phyloP scores from a whole-genome alignment of 805 yeast genomes.

The Cyberlindnera petersonii region DNA sequence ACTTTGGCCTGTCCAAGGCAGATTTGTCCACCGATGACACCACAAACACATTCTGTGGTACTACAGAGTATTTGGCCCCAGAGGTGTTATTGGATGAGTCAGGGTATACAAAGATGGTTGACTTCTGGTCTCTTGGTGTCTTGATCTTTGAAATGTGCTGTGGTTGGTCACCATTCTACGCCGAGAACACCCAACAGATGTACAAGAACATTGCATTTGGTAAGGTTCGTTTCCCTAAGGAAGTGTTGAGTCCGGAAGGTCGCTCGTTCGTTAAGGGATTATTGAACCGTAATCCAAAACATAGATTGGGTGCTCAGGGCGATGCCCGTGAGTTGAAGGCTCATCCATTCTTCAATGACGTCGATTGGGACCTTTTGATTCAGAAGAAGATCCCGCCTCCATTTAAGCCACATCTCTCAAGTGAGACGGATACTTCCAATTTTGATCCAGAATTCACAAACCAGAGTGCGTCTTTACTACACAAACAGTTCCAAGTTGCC shows the following conservation, averaged over 20 bases:
- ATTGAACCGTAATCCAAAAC: constrained; percentile 92
- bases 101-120: constrained; percentile 98
- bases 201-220: constrained; percentile 98
- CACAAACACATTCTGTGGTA: constrained; percentile 96
- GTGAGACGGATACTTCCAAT: constrained; percentile 92
- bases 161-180: constrained; percentile 99
- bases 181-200: constrained; percentile 98
- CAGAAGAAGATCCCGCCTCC: constrained; percentile 92
- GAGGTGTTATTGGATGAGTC: constrained; percentile 92
- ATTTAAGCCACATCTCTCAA: constrained; percentile 85
- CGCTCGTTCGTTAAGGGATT: constrained; percentile 93
- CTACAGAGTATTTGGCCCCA: constrained; percentile 97
- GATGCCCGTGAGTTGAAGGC: constrained; percentile 92
- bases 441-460: constrained; percentile 97
- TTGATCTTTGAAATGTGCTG: constrained; percentile 98
- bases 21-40: constrained; percentile 78
- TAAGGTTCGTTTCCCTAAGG: constrained; percentile 95
- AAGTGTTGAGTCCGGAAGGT: constrained; percentile 88
- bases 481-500: constrained; percentile 51
- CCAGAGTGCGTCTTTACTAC: constrained; percentile 80
- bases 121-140: constrained; percentile 97
- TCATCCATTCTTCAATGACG: constrained; percentile 87
- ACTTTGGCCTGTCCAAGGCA: constrained; percentile 94
- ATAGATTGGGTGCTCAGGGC: constrained; percentile 84
- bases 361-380: constrained; percentile 81